These are phyloP conservation scores for Debaryomyces nepalensis DNA, from an alignment of 1,139 yeast genomes.

Conservation along the genomic window DNA sequence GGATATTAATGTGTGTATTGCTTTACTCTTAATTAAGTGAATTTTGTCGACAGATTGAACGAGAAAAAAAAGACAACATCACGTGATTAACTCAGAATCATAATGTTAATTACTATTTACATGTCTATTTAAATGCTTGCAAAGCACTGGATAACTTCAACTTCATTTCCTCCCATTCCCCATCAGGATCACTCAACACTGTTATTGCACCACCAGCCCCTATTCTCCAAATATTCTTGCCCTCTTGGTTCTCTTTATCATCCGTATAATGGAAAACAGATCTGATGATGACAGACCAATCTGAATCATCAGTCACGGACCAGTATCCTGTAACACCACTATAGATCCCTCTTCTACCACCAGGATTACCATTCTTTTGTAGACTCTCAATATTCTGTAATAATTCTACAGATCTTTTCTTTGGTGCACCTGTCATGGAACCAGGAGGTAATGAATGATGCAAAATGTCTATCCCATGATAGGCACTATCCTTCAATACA, in stretches of 20 bases:
- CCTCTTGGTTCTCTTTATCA: slow-evolving; percentile 43
- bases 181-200: slow-evolving; percentile 75
- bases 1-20: slow-evolving; percentile 4
- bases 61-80: slow-evolving; percentile 12
- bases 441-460: slow-evolving; percentile 92
- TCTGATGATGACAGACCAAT: slow-evolving; percentile 95
- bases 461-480: slow-evolving; percentile 77
- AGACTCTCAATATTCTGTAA: slow-evolving; percentile 56
- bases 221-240: slow-evolving; percentile 65
- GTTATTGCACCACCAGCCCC: slow-evolving; percentile 99
- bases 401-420: slow-evolving; percentile 86
- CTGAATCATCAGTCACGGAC: slow-evolving; percentile 86
- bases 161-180: slow-evolving; percentile 93
- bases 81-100: slow-evolving; percentile 10
- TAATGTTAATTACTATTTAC: slow-evolving; percentile 6
- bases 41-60: slow-evolving; percentile 14
- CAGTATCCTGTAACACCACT: slow-evolving; percentile 97
- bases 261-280: slow-evolving; percentile 71
- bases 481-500: slow-evolving; percentile 41
- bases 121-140: slow-evolving; percentile 53
- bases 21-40: slow-evolving; percentile 5
- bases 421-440: slow-evolving; percentile 99
- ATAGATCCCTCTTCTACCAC: slow-evolving; percentile 78
- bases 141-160: slow-evolving; percentile 80
- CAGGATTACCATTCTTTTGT: slow-evolving; percentile 45